Evolutionary conservation across 768 basidiomycete genomes (phyloP), one percentile per base, ranked within the genome.

Genomic region (Rhodotorula paludigena): DNA sequence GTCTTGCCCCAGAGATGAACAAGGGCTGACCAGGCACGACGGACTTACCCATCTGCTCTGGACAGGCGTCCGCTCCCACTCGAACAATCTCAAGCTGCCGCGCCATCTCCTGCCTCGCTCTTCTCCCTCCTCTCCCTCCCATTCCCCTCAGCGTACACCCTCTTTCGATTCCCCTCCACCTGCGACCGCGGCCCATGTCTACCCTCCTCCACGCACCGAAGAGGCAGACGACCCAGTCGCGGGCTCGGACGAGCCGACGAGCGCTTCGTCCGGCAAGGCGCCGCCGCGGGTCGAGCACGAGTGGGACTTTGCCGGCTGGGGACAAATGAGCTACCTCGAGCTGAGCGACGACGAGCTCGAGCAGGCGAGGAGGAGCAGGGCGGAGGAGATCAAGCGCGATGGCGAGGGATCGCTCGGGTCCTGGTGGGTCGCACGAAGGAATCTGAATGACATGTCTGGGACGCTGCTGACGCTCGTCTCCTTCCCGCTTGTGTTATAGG

Each of bases 271-370:
- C 47, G 47, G 33, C 47, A 51, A 51, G n/a, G 47, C 51, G 18
- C 64, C 57, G 10, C 76, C 85, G 33, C 82, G 86, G 68, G 81
- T 88, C 44, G 77, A 82, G 21, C 83, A 84, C 73, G 82, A 84
- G 45, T 87, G 87, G 67, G 86, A 87, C 72, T 89, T 89, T 71
- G 84, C 87, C 1, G 87, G 87, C 7, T 87, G 87, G 86, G 87
- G 86, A 3, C 81, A 83, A 10, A 75, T 84, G 25, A 77, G 78
- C 11, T 79, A 80, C 63, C 71, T 87, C 2, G 79, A 80, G 28
- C 80, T 89, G 18, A 76, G 79, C 1, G 66, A 62, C 2, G 80
- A 82, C 8, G 84, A 87, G 53, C 72, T 79, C 52, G 61, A 72
- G 5, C 64, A 76, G 59, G 57, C 85, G 74, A 41, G 77, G 73